A percentile compares a stretch with the other conserved stretches of the same genome.
Evolutionary conservation across 2,329 filamentous ascomycete species (phyloP).

Genomic region (Penicillium sp.): DNA sequence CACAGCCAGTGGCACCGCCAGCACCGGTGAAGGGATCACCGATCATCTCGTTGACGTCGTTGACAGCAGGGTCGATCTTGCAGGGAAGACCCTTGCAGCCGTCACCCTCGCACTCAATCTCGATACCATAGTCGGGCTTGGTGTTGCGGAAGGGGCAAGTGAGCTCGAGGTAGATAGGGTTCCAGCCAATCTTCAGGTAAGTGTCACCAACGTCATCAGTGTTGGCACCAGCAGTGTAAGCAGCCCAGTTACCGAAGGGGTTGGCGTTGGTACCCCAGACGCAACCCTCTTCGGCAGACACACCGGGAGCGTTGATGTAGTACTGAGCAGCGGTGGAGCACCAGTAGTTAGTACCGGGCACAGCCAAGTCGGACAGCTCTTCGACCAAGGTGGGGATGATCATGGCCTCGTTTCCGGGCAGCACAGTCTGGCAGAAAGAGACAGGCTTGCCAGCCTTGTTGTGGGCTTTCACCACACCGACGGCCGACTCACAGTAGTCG

Average conservation of each 20-base stretch:
- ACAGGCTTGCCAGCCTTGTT: conserved; percentile 66
- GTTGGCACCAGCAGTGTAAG: conserved; percentile 76
- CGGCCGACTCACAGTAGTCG: conserved; percentile 70
- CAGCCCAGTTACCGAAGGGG: conserved; percentile 73
- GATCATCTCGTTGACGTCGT: conserved; percentile 59
- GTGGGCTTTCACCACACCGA: conserved; percentile 63
- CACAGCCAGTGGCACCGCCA: conserved; percentile 70
- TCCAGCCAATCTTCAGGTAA: conserved; percentile 75
- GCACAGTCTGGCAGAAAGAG: conserved; percentile 76
- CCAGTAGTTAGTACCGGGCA: conserved; percentile 72
- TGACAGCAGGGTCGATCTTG: conserved; percentile 63
- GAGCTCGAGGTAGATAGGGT: conserved; percentile 68
- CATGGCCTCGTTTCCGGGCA: conserved; percentile 81
- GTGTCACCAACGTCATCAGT: conserved; percentile 65
- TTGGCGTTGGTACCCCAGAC: conserved; percentile 67
- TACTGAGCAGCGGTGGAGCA: conserved; percentile 72
- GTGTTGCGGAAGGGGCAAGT: conserved; percentile 55
- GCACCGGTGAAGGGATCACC: conserved; percentile 63
- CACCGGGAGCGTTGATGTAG: conserved; percentile 76
- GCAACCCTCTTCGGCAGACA: conserved; percentile 61
- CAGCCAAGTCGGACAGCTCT: conserved; percentile 61
- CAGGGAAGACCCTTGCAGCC: conserved; percentile 75
- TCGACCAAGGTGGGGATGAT: conserved; percentile 73
- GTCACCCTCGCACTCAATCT: conserved; percentile 67
- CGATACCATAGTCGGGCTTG: conserved; percentile 67